Evolutionary conservation across 768 basidiomycete genomes (phyloP).

Genomic region (Pholiota conissans): DNA sequence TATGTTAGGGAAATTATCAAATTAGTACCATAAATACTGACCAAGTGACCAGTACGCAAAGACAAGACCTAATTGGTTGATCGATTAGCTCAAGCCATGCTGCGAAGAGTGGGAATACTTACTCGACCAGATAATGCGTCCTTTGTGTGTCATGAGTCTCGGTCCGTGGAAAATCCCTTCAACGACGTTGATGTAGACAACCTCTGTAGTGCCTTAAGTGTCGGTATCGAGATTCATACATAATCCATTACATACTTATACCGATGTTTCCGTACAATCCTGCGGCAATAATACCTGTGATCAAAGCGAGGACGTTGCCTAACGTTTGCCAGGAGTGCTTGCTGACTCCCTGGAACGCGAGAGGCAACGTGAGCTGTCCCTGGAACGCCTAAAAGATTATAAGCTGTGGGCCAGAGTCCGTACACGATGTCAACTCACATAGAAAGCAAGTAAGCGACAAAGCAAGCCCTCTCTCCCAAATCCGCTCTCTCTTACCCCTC

Average conservation of each 20-base stretch:
- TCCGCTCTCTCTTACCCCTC: too few relatives aligned
- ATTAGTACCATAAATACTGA: conserved; percentile 9
- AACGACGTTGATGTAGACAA: conserved; percentile 53
- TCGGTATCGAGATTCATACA: neutral
- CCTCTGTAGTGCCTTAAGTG: conserved; percentile 30
- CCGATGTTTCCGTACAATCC: conserved; percentile 67
- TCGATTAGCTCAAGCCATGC: too few relatives aligned
- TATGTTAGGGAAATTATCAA: neutral
- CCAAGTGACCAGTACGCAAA: conserved; percentile 40
- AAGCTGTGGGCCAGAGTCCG: too few relatives aligned
- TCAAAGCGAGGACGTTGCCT: conserved; percentile 47
- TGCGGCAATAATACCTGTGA: conserved; percentile 58
- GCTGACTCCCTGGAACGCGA: conserved; percentile 47
- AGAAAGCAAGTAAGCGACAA: conserved; percentile 55
- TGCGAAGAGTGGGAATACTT: too few relatives aligned
- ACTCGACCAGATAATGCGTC: conserved; percentile 47
- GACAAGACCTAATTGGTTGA: conserved; percentile 29
- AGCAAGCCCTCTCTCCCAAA: too few relatives aligned
- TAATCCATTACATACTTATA: conserved; percentile 34
- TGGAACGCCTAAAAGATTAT: conserved; percentile 44
- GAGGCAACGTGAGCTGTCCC: conserved; percentile 56
- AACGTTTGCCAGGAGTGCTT: conserved; percentile 49
- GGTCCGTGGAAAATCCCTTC: conserved; percentile 54
- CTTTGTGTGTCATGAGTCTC: conserved; percentile 39
- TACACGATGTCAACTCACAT: conserved; percentile 23